Evolutionary conservation across 176 grass and related monocot species (phyloP), one percentile per base, ranked within the genome.

Genomic region (Carex kokanica): DNA sequence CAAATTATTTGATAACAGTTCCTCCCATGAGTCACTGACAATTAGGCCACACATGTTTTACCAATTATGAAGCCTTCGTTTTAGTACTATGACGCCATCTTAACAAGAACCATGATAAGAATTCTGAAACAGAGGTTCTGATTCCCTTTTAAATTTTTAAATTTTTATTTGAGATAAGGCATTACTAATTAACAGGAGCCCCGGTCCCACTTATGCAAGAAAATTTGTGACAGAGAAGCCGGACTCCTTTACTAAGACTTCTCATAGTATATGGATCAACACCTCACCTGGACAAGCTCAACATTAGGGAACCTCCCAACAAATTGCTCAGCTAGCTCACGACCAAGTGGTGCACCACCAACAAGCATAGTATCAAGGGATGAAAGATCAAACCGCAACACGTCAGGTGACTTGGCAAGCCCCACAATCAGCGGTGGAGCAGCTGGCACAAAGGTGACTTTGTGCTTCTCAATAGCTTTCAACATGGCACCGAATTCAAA

Each of bases 371-470:
- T 38, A 8, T 86, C 74, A 14, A 97, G 90, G 43, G 90, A 94
- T 2, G 86, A 92, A 45, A 97, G 88, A 73, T 97, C 94, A 11
- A 85, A 55, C 43, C 80, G 84, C 51, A 83, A 84, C 56, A 81
- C 92, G 80, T 91, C 90, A 77, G 86, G 88, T 3, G 86, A 97
- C 77, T 90, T 97, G 64, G 67, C 82, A 74, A 94, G 83, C n/a
- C 88, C 94, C 51, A 97, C 83, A 53, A 97, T 86, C 4, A 97
- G 38, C 14, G 94, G 92, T 1, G 94, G 92, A 73, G 92, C 85
- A 52, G 73, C 85, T 29, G 92, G 88, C 21, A 94, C 57, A 18
- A 88, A 73, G 21, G 87, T 92, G 27, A 89, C 95, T 40, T 88
- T 81, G 87, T 97, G 83, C 59, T 78, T 81, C 87, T 94, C 90